phyloP scores from a whole-genome alignment of 208 protist genomes.

The Histomonas meleagridis region DNA sequence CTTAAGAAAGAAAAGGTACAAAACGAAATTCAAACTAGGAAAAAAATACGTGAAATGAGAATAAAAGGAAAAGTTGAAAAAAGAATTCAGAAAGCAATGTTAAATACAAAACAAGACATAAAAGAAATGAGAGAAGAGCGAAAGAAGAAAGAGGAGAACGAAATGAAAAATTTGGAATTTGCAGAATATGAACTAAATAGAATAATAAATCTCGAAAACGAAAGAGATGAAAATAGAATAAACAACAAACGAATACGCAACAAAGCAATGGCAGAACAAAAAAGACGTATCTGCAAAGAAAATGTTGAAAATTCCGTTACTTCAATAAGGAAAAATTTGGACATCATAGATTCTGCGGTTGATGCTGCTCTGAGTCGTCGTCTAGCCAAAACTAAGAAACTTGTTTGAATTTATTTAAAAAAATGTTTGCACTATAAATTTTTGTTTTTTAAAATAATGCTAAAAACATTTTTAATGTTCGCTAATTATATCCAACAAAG shows the following conservation, averaged over 20 bases:
- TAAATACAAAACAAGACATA: background rate
- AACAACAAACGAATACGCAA: background rate
- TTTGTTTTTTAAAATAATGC: no score
- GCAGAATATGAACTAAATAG: background rate
- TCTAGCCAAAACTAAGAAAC: no score
- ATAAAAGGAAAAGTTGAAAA: background rate
- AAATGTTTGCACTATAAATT: no score
- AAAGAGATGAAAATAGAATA: background rate
- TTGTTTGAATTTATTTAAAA: no score
- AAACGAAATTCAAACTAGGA: constrained; percentile 1
- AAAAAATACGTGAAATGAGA: background rate
- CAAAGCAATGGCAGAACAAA: background rate
- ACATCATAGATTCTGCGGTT: background rate
- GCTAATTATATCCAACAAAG: no score
- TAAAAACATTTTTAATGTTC: no score
- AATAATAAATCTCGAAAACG: background rate
- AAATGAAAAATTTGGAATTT: background rate
- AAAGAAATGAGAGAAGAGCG: background rate
- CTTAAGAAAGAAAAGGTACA: background rate
- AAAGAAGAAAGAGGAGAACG: background rate
- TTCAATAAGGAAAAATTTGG: background rate
- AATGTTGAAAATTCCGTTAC: background rate
- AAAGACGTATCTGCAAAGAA: background rate
- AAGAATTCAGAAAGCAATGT: background rate
- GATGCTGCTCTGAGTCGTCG: background rate